A percentile compares a stretch with the other conserved stretches of the same genome.
These are phyloP conservation scores for Erodium moschatum DNA, from an alignment of 441 rosid genomes.

Conservation along the genomic window DNA sequence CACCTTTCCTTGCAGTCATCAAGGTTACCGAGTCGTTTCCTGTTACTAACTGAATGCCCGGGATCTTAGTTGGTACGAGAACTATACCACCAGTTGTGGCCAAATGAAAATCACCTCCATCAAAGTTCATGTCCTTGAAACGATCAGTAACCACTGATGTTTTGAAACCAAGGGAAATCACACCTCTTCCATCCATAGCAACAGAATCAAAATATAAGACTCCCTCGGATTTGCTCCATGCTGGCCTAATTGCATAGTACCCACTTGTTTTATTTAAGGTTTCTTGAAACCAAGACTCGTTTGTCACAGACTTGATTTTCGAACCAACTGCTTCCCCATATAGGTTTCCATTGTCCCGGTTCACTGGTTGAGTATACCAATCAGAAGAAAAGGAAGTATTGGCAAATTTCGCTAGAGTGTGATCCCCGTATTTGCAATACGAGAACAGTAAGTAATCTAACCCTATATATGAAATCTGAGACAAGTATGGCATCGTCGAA, in stretches of 20 bases:
- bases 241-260: constrained; percentile 22
- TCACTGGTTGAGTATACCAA: constrained; percentile 37
- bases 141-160: constrained; percentile 18
- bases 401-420: constrained; percentile 28
- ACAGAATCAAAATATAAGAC: constrained; percentile 26
- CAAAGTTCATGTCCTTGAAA: constrained; percentile 28
- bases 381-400: constrained; percentile 31
- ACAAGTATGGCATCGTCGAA: constrained; percentile 29
- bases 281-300: constrained; percentile 31
- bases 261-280: constrained; percentile 24
- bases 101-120: constrained; percentile 33
- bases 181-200: constrained; percentile 35
- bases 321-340: constrained; percentile 30
- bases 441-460: constrained; percentile 36
- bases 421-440: constrained; percentile 23
- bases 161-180: constrained; percentile 38
- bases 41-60: constrained; percentile 13
- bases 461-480: constrained; percentile 37
- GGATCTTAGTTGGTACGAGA: constrained; percentile 25
- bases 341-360: constrained; percentile 32
- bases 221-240: constrained; percentile 25
- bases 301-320: constrained; percentile 14
- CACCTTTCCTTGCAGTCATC: constrained; percentile 18
- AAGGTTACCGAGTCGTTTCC: constrained; percentile 21
- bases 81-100: constrained; percentile 30